Percentiles rank a stretch among this genome's conserved stretches.
phyloP scores from a whole-genome alignment of 1,284 basidiomycete species.

The Pseudozyma sp. region DNA sequence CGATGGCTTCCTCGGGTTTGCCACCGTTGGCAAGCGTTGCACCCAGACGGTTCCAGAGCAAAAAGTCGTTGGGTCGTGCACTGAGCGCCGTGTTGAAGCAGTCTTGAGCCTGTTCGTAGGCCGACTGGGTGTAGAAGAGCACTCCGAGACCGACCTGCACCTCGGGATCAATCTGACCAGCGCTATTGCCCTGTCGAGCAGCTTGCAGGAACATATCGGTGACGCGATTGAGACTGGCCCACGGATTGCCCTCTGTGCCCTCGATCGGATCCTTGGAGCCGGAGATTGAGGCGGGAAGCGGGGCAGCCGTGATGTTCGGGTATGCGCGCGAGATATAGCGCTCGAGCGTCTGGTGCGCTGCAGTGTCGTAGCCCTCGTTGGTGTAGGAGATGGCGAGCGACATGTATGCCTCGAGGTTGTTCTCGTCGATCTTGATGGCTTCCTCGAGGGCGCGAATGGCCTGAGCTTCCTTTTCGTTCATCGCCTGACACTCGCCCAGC shows the following conservation, averaged over 20 bases:
- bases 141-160: constrained; percentile 94
- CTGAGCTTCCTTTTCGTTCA: constrained; percentile 83
- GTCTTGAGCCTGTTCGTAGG: constrained; percentile 84
- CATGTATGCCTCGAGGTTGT: constrained; percentile 74
- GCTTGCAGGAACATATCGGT: constrained; percentile 87
- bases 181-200: constrained; percentile 75
- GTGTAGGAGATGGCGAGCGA: constrained; percentile 92
- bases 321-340: constrained; percentile 85
- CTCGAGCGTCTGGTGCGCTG: constrained; percentile 86
- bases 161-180: constrained; percentile 82
- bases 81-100: constrained; percentile 89
- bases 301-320: constrained; percentile 73
- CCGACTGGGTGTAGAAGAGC: constrained; percentile 85
- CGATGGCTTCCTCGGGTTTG: constrained; percentile 90
- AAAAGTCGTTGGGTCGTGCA: constrained; percentile 86
- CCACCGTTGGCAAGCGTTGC: constrained; percentile 95
- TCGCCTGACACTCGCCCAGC: constrained; percentile 90
- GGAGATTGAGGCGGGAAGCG: constrained; percentile 74
- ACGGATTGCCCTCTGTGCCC: constrained; percentile 73
- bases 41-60: constrained; percentile 95
- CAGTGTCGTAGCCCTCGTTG: constrained; percentile 92
- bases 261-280: constrained; percentile 71
- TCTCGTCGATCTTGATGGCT: constrained; percentile 76
- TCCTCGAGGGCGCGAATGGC: constrained; percentile 73
- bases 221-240: constrained; percentile 85